Conservation (phyloP, 2,329 filamentous ascomycete species). For the Trichoderma citrinoviride region DNA sequence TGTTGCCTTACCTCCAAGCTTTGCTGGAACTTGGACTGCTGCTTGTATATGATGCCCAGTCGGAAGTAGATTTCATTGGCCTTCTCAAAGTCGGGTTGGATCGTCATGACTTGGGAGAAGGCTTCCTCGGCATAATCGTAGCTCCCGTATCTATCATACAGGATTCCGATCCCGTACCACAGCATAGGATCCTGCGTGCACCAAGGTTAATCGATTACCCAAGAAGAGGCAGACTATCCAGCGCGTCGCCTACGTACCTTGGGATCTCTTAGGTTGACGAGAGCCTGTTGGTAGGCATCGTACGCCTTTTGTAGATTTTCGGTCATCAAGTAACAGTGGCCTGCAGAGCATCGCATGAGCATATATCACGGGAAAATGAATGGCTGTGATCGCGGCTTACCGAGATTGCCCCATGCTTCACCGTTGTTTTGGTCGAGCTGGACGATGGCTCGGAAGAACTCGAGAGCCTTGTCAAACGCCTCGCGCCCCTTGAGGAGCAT, state of each 20-base stretch:
- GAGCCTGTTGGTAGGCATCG: conserved; percentile 89
- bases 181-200: conserved; percentile 81
- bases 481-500: conserved; percentile 88
- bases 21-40: conserved; percentile 88
- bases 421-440: conserved; percentile 88
- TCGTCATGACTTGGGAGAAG: conserved; percentile 98
- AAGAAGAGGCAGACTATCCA: too few species aligned
- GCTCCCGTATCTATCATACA: conserved; percentile 95
- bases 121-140: conserved; percentile 97
- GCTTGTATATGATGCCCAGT: conserved; percentile 99
- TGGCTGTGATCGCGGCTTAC: conserved; percentile 49
- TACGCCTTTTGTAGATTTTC: conserved; percentile 97
- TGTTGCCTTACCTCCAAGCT: conserved; percentile 73
- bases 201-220: conserved; percentile 19
- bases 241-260: conserved; percentile 60
- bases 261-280: conserved; percentile 88
- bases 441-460: conserved; percentile 86
- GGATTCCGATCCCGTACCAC: conserved; percentile 97
- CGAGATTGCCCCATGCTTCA: conserved; percentile 93
- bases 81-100: conserved; percentile 97
- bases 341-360: conserved; percentile 44
- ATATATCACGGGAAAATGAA: conserved; percentile 22
- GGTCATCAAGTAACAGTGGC: conserved; percentile 99
- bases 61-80: conserved; percentile 99
- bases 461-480: conserved; percentile 89